Evolutionary conservation across 306 rosid genomes (phyloP).

Genomic region (Quercus alba): DNA sequence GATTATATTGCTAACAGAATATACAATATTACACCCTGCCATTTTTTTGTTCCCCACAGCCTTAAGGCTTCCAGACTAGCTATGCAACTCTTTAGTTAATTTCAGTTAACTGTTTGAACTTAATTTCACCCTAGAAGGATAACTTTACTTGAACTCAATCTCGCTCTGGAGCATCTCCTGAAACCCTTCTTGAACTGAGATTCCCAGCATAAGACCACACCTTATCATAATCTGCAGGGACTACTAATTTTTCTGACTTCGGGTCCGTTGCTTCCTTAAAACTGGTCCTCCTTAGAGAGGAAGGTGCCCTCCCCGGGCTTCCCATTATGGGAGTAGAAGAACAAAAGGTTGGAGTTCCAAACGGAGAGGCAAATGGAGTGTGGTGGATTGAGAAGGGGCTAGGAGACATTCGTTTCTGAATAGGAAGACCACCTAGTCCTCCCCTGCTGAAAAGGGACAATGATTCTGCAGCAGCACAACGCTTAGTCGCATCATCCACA

Average conservation of each 20-base stretch:
- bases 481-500: slow-evolving; percentile 75
- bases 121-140: slow-evolving; percentile 2
- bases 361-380: slow-evolving; percentile 76
- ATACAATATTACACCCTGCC: slow-evolving; percentile 26
- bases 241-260: slow-evolving; percentile 42
- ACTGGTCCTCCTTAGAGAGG: slow-evolving; percentile 34
- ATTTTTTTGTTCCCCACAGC: not conserved
- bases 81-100: slow-evolving; percentile 8
- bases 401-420: slow-evolving; percentile 86
- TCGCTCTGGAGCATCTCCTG: slow-evolving; percentile 79
- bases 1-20: slow-evolving; percentile 45
- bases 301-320: slow-evolving; percentile 60
- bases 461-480: slow-evolving; percentile 64
- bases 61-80: slow-evolving; percentile 4
- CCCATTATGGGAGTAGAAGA: slow-evolving; percentile 69
- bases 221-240: slow-evolving; percentile 53
- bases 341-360: slow-evolving; percentile 77
- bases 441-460: slow-evolving; percentile 60
- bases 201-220: slow-evolving; percentile 81
- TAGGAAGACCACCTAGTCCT: slow-evolving; percentile 74
- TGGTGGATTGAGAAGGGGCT: slow-evolving; percentile 92
- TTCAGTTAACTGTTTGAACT: slow-evolving; percentile 3
- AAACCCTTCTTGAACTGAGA: slow-evolving; percentile 64
- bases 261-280: slow-evolving; percentile 28
- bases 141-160: slow-evolving; percentile 33